Percentiles rank a stretch among this genome's conserved stretches.
These are phyloP conservation scores for Leccinum pachyderme DNA, from an alignment of 1,284 basidiomycete genomes.

Conservation along the genomic window DNA sequence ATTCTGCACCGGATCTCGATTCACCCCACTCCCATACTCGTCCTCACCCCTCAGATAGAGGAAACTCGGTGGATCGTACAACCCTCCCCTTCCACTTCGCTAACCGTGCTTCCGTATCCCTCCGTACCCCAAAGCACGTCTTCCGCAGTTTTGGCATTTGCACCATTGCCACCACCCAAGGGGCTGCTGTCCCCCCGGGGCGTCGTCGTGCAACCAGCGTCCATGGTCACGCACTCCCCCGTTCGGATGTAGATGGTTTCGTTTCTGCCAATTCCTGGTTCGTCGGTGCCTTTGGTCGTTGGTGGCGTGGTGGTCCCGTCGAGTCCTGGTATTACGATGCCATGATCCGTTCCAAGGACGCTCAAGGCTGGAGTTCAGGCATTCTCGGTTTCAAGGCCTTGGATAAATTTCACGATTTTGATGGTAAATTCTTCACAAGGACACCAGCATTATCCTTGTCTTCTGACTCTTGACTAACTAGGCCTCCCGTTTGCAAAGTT, in stretches of 20 bases:
- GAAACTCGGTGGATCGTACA: slow-evolving; percentile 24
- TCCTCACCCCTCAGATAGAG: slow-evolving; percentile 26
- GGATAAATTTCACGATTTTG: slow-evolving; percentile 60
- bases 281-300: slow-evolving; percentile 82
- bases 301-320: slow-evolving; percentile 78
- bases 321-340: slow-evolving; percentile 71
- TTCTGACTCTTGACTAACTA: slow-evolving; percentile 21
- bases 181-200: slow-evolving; percentile 25
- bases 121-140: slow-evolving; percentile 90
- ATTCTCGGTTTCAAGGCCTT: slow-evolving; percentile 68
- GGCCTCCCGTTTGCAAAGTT: slow-evolving; percentile 53
- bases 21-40: slow-evolving; percentile 35
- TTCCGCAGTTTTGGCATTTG: slow-evolving; percentile 84
- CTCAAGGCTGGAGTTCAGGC: slow-evolving; percentile 72
- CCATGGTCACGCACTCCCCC: slow-evolving; percentile 26
- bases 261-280: slow-evolving; percentile 79
- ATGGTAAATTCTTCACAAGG: slow-evolving; percentile 43
- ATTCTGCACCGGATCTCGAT: slow-evolving; percentile 38
- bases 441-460: neutral
- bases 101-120: slow-evolving; percentile 86
- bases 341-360: slow-evolving; percentile 61
- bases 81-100: slow-evolving; percentile 77
- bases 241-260: slow-evolving; percentile 40
- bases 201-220: slow-evolving; percentile 18
- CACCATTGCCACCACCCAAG: slow-evolving; percentile 63